phyloP scores from a whole-genome alignment of 2,329 filamentous ascomycete species.

The Botryotinia narcissicola region DNA sequence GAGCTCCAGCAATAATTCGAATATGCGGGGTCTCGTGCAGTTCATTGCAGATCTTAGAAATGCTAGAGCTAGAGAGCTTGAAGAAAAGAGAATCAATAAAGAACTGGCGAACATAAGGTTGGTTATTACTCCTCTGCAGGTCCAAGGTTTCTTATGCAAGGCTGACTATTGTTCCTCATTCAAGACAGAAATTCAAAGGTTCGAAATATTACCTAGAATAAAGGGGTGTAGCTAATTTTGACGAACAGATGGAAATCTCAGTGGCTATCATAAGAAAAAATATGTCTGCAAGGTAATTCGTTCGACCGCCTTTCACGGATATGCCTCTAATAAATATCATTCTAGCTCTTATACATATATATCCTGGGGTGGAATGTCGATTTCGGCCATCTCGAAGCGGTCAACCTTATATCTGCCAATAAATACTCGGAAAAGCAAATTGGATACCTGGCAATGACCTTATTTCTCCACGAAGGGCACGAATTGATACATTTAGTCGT shows the following conservation, averaged over 20 bases:
- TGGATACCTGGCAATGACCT: conserved; percentile 92
- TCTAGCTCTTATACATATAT: conserved; percentile 87
- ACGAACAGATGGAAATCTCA: conserved; percentile 72
- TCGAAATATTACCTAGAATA: conserved; percentile 27
- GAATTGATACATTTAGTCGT: conserved; percentile 94
- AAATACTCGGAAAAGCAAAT: conserved; percentile 99
- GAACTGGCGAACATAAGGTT: conserved; percentile 94
- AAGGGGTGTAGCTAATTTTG: conserved; percentile 25
- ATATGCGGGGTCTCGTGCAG: conserved; percentile 84
- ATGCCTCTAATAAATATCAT: conserved; percentile 8
- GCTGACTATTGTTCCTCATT: conserved; percentile 32
- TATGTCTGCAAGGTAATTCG: conserved; percentile 86
- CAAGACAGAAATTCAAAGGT: conserved; percentile 90
- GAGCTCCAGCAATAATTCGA: conserved; percentile 58
- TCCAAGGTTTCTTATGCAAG: conserved; percentile 16
- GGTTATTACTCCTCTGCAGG: conserved; percentile 36
- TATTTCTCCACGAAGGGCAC: conserved; percentile 96
- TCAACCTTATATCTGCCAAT: conserved; percentile 92
- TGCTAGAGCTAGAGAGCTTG: conserved; percentile 87
- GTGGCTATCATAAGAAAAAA: conserved; percentile 99
- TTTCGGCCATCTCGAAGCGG: conserved; percentile 96
- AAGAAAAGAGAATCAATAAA: conserved; percentile 99
- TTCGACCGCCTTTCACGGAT: background rate
- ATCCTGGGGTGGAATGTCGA: conserved; percentile 99
- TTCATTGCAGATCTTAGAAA: conserved; percentile 98